Base-by-base conservation (phyloP, 768 basidiomycete species). In the Rhodosporidiobolus odoratus region DNA sequence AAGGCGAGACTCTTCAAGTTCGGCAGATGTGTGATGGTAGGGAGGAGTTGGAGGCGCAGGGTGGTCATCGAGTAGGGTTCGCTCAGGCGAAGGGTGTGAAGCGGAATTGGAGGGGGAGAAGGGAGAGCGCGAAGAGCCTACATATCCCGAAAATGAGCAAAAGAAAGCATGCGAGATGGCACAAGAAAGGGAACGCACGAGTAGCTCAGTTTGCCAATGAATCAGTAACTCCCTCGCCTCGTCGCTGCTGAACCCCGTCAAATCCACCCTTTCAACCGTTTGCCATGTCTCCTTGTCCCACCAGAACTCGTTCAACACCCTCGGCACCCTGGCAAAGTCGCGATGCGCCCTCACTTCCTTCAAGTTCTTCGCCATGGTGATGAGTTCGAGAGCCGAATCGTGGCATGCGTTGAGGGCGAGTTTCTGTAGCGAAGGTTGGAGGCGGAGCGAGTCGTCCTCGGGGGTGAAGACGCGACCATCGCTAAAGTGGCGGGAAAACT, bases 21-120 rank as follows among this genome's bases (percentile, higher is more conserved):
- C 3, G 53, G 60, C 34, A 68, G 66, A 35, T n/a, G 19, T 2
- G 41, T 34, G 40, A 68, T 12, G 34, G 43, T 2, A 1, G 53
- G 66, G 35, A 68, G 53, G 43, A 68, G 2, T 34, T 37, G n/a
- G 32, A 5, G 2, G 8, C n/a, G 38, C 21, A 68, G 34, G 52
- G 27, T 23, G 19, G 16, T 2, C 35, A 56, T 35, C 1, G 4
- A 1, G 60, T 47, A 40, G 17, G 59, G 52, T 45, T 68, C 66
- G 59, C n/a, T 30, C 30, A 68, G 59, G 19, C 66, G 66, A 23
- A 68, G 59, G 13, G 53, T 30, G 30, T 35, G 59, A 37, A 68
- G 59, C 0, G 66, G 66, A 50, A 68, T n/a, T 41, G 16, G 8
- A 27, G 32, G 34, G 53, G 53, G 34, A 0, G 53, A 45, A 17